phyloP scores from a whole-genome alignment of 768 basidiomycete genomes.

The Calocybe gangraenosa region DNA sequence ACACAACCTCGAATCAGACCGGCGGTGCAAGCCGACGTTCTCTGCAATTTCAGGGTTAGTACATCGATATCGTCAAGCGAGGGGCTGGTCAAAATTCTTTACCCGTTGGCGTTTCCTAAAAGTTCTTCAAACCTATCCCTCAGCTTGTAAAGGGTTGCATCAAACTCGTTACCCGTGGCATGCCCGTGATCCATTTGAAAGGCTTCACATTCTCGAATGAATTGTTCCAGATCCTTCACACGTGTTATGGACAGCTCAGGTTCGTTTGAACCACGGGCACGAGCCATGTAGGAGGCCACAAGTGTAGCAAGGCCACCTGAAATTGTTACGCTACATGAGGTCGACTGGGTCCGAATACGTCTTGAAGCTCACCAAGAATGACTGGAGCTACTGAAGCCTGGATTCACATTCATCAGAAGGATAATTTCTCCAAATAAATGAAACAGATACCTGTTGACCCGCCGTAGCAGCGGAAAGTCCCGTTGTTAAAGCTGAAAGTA shows the following conservation, averaged over 20 bases:
- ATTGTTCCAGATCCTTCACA: constrained; percentile 60
- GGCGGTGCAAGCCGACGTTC: constrained; percentile 18
- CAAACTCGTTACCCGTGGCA: constrained; percentile 27
- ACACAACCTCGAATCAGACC: constrained; percentile 7
- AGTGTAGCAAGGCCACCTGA: constrained; percentile 64
- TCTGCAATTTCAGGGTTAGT: constrained; percentile 5
- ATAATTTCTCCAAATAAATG: too few relatives aligned
- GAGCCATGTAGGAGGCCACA: constrained; percentile 69
- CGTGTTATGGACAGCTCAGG: constrained; percentile 59
- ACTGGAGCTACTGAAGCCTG: constrained; percentile 34
- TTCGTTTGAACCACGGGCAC: constrained; percentile 64
- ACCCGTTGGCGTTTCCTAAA: constrained; percentile 38
- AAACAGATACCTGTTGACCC: constrained; percentile 28
- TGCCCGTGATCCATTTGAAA: constrained; percentile 58
- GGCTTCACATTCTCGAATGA: constrained; percentile 56
- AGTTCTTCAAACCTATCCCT: constrained; percentile 44
- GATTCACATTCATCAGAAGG: too few relatives aligned
- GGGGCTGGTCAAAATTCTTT: neutral
- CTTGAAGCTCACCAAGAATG: constrained; percentile 27
- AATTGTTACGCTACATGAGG: neutral
- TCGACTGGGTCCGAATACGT: neutral
- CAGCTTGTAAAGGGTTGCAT: constrained; percentile 30
- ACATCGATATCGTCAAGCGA: neutral
- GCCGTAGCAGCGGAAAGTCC: constrained; percentile 48
- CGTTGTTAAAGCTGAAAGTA: constrained; percentile 65